These are phyloP conservation scores for Larix sibirica DNA, from an alignment of 83 land plant species.

Conservation along the genomic window DNA sequence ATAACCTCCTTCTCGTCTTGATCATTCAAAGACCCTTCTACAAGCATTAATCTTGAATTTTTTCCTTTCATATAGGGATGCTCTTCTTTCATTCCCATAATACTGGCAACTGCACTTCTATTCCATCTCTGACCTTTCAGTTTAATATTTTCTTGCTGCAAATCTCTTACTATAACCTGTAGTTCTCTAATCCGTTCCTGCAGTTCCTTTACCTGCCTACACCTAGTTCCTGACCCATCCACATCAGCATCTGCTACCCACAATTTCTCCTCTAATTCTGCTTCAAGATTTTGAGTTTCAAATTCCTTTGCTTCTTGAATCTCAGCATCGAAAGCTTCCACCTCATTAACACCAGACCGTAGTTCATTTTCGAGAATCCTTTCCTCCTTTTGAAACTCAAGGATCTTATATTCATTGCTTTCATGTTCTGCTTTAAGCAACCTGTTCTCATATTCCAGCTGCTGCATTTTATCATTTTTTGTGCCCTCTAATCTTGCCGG, in stretches of 20 bases:
- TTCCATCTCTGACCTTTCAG: slow-evolving; percentile 7
- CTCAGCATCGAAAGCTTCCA: neutral
- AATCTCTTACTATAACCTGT: neutral
- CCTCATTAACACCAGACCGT: neutral
- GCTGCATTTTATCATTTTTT: neutral
- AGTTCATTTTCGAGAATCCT: neutral
- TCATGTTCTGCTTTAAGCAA: neutral
- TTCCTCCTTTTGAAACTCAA: slow-evolving; percentile 5
- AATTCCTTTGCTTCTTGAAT: neutral
- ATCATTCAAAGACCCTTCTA: slow-evolving; percentile 10
- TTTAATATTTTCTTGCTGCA: slow-evolving; percentile 4
- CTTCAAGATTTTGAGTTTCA: neutral
- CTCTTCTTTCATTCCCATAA: slow-evolving; percentile 7
- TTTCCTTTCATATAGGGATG: neutral
- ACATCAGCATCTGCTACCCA: neutral
- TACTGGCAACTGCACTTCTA: neutral
- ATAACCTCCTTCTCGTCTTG: slow-evolving; percentile 17
- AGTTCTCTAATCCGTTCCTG: neutral
- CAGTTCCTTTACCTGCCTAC: neutral
- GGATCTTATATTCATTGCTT: neutral
- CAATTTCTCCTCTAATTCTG: neutral
- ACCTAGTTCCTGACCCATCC: neutral
- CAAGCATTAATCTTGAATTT: neutral
- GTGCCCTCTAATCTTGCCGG: neutral
- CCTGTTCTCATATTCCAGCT: too few species aligned